Evolutionary conservation across 1,284 basidiomycete genomes (phyloP).

Genomic region (Xerocomus amazonicus): DNA sequence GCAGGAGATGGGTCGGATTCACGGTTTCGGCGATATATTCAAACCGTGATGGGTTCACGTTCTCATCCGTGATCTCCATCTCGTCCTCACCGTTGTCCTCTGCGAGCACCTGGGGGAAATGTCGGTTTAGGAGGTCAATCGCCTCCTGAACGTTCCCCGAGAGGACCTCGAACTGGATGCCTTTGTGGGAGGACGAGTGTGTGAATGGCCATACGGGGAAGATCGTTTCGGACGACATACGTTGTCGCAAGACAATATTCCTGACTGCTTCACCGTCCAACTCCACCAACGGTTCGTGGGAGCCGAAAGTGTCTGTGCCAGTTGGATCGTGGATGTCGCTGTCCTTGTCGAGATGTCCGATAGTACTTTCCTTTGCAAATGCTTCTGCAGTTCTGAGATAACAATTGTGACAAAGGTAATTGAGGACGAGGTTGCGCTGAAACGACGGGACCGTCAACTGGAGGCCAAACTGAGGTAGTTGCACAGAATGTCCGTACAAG

Average conservation of each 20-base stretch:
- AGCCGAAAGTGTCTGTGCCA: background rate
- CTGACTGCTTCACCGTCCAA: slow-evolving; percentile 44
- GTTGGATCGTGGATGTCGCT: slow-evolving; percentile 47
- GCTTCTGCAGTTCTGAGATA: slow-evolving; percentile 68
- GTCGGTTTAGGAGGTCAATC: slow-evolving; percentile 55
- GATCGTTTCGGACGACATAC: slow-evolving; percentile 38
- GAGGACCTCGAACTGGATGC: slow-evolving; percentile 62
- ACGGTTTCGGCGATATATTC: slow-evolving; percentile 57
- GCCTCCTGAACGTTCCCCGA: slow-evolving; percentile 70
- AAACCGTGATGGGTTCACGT: slow-evolving; percentile 28
- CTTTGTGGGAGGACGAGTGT: slow-evolving; percentile 37
- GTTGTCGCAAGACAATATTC: slow-evolving; percentile 52
- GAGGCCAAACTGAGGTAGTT: background rate
- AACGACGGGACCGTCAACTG: slow-evolving; percentile 5
- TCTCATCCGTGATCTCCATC: slow-evolving; percentile 26
- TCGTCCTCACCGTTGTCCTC: slow-evolving; percentile 19
- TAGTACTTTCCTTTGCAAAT: slow-evolving; percentile 63
- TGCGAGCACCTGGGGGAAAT: slow-evolving; percentile 68
- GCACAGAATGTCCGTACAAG: slow-evolving; percentile 20
- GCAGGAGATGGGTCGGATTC: slow-evolving; percentile 66
- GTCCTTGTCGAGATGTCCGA: slow-evolving; percentile 61
- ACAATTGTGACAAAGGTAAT: slow-evolving; percentile 76
- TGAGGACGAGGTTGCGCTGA: slow-evolving; percentile 72
- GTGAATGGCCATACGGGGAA: slow-evolving; percentile 1
- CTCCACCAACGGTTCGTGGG: slow-evolving; percentile 27